phyloP scores from a whole-genome alignment of 2,329 filamentous ascomycete genomes.

The Aspergillus niger region DNA sequence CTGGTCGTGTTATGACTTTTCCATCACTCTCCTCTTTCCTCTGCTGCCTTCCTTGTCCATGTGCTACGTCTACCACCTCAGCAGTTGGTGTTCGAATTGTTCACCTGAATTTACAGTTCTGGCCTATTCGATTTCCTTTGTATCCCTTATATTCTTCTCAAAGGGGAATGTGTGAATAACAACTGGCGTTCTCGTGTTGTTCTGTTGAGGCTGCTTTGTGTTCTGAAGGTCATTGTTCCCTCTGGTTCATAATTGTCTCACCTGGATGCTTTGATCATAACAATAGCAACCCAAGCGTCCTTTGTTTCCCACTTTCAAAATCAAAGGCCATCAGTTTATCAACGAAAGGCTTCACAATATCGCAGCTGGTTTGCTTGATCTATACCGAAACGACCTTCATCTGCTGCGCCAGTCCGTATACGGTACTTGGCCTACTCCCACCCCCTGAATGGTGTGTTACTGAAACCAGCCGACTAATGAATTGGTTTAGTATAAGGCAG shows the following conservation, averaged over 20 bases:
- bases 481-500: slow-evolving; percentile 19
- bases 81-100: not conserved
- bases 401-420: not conserved
- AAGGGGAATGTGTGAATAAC: slow-evolving; percentile 9
- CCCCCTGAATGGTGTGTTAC: not conserved
- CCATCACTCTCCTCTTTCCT: not conserved
- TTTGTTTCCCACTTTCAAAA: not conserved
- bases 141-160: not conserved
- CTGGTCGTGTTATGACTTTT: not conserved
- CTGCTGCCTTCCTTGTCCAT: not conserved
- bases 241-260: slow-evolving; percentile 8
- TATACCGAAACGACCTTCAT: slow-evolving; percentile 9
- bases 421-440: not conserved
- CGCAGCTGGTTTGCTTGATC: slow-evolving; percentile 9
- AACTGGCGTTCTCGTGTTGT: slow-evolving; percentile 1
- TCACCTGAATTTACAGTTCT: not conserved
- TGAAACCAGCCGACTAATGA: not conserved
- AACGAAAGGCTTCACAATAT: not conserved
- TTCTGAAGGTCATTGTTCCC: slow-evolving; percentile 13
- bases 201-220: not conserved
- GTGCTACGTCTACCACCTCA: not conserved
- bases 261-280: slow-evolving; percentile 2
- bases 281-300: slow-evolving; percentile 11
- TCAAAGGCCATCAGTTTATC: not conserved
- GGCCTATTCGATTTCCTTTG: not conserved